These are phyloP conservation scores for Fomitiporia mediterranea DNA, from an alignment of 1,284 basidiomycete genomes.

Conservation along the genomic window DNA sequence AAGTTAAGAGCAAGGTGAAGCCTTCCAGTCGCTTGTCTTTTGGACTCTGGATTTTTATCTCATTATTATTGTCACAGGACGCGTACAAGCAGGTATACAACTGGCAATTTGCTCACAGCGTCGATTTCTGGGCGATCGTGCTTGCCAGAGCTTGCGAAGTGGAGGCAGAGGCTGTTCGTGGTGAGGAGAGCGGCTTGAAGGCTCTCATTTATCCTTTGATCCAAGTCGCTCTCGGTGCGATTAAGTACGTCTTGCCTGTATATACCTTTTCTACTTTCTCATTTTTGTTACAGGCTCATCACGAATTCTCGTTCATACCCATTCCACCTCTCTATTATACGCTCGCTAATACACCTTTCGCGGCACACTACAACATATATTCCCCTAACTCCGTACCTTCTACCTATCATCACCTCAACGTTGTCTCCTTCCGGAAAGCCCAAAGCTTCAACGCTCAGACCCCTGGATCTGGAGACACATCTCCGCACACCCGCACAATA, in stretches of 20 bases:
- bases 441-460: conserved; percentile 85
- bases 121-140: conserved; percentile 96
- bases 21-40: conserved; percentile 22
- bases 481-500: conserved; percentile 90
- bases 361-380: conserved; percentile 84
- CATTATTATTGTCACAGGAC: too few species aligned
- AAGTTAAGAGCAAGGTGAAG: conserved; percentile 74
- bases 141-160: conserved; percentile 76
- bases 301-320: conserved; percentile 79
- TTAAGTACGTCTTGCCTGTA: conserved; percentile 56
- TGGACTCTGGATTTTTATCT: conserved; percentile 18
- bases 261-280: conserved; percentile 18
- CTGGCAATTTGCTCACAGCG: conserved; percentile 95
- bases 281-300: conserved; percentile 58
- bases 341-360: conserved; percentile 68
- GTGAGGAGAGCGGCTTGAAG: conserved; percentile 73
- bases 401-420: conserved; percentile 82
- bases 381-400: conserved; percentile 81
- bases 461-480: conserved; percentile 84
- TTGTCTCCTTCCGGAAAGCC: conserved; percentile 71
- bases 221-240: conserved; percentile 89
- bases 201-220: conserved; percentile 93
- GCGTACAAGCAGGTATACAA: conserved; percentile 93
- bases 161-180: conserved; percentile 46
- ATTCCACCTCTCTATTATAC: conserved; percentile 71